Base-by-base conservation (phyloP, 2,329 filamentous ascomycete species). In the Corinectria fuckeliana region DNA sequence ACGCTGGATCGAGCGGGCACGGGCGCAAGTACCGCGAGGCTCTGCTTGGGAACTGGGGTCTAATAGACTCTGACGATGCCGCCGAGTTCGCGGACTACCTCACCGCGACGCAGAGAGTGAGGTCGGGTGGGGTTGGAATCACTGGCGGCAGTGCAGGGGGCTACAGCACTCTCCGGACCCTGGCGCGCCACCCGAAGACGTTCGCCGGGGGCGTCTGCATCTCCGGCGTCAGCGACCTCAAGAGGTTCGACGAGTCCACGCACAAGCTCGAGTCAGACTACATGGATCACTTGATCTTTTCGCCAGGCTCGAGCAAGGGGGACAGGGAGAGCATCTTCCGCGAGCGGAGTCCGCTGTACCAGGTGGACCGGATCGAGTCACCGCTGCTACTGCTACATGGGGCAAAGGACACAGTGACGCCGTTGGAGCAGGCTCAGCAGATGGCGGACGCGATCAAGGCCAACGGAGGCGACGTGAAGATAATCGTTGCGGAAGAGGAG, bases 181-280 rank as follows among this genome's bases (percentile, higher is more conserved):
- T 86, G 3, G 78, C 79, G 20, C 75, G 75, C 32, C 78, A 82
- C 50, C 80, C 83, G 0, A 70, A 72, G 0, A 71, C 77, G 0
- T 86, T 83, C 63, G 78, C 81, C 0, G 81, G 76, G 0, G 84
- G 82, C 0, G 77, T 83, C 3, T 81, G 78, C 51, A 74, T 79
- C 1, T 84, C 79, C 23, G 83, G 84, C 3, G 79, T 86, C 26
- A 80, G 80, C 36, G 82, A 85, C 21, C 68, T 85, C n/a, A 75
- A 75, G 38, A 73, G 74, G 1, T 73, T 86, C 1, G 75, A 74
- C 14, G 74, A 72, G 2, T 77, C 79, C 18, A 85, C 82, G 0
- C 84, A 86, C 67, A 86, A 86, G 70, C 79, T 85, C n/a, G 84
- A 87, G 67, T 79, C 75, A 0, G 78, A 80, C 50, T 85, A 86